These are phyloP conservation scores for Pythium folliculosum DNA, from an alignment of 352 stramenopile species.

Conservation along the genomic window DNA sequence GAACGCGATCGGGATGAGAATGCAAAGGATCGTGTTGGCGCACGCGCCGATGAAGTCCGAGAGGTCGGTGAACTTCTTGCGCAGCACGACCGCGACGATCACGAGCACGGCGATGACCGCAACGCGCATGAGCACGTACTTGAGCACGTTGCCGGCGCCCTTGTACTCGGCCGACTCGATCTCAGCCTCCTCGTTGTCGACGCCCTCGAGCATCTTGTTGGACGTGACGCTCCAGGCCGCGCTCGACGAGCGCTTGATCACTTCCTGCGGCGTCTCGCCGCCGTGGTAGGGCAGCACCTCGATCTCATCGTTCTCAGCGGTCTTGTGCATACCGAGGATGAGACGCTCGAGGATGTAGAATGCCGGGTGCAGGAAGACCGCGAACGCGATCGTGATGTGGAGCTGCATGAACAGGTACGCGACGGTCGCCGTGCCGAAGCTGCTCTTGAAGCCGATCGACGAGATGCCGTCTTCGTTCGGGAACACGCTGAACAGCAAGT, in stretches of 20 bases:
- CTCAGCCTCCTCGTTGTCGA: constrained; percentile 38
- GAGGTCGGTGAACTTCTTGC: constrained; percentile 60
- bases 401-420: constrained; percentile 54
- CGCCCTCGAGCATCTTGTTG: constrained; percentile 20
- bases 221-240: constrained; percentile 31
- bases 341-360: constrained; percentile 48
- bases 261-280: constrained; percentile 17
- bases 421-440: constrained; percentile 35
- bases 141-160: constrained; percentile 34
- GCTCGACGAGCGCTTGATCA: constrained; percentile 24
- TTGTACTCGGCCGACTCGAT: constrained; percentile 41
- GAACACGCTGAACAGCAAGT: constrained; percentile 49
- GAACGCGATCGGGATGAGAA: constrained; percentile 66
- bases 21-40: constrained; percentile 55
- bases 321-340: constrained; percentile 31
- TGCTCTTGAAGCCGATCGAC: constrained; percentile 28
- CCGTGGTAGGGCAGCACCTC: constrained; percentile 14
- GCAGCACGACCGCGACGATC: constrained; percentile 31
- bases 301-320: constrained; percentile 12
- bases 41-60: constrained; percentile 66
- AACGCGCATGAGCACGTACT: constrained; percentile 54
- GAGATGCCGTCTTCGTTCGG: constrained; percentile 11
- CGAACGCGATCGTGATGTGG: constrained; percentile 52
- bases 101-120: constrained; percentile 54
- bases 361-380: constrained; percentile 52